Percentiles rank a stretch among this genome's conserved stretches.
These are phyloP conservation scores for Aspergillus baeticus DNA, from an alignment of 495 filamentous ascomycete genomes.

Conservation along the genomic window DNA sequence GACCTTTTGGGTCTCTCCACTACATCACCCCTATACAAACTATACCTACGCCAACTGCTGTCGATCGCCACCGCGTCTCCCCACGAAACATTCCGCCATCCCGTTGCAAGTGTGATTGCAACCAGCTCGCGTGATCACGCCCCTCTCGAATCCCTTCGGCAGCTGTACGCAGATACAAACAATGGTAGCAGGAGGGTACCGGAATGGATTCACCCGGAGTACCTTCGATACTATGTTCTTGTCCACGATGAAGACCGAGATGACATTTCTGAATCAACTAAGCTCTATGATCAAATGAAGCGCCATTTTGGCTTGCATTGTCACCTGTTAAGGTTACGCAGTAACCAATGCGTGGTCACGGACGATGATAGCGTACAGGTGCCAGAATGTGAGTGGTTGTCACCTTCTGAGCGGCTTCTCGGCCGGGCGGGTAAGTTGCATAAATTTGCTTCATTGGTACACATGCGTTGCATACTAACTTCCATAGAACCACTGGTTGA, in stretches of 20 bases:
- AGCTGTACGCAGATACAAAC: slow-evolving; percentile 75
- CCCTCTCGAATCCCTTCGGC: slow-evolving; percentile 80
- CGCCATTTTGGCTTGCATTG: slow-evolving; percentile 94
- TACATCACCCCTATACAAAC: slow-evolving; percentile 67
- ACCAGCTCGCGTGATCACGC: slow-evolving; percentile 81
- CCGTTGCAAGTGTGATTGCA: slow-evolving; percentile 92
- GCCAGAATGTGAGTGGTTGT: slow-evolving; percentile 82
- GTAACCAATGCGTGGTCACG: slow-evolving; percentile 78
- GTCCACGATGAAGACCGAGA: slow-evolving; percentile 96
- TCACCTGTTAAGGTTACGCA: slow-evolving; percentile 82
- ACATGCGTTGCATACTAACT: slow-evolving; percentile 19
- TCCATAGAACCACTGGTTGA: slow-evolving; percentile 49
- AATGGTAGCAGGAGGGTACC: slow-evolving; percentile 67
- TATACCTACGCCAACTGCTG: slow-evolving; percentile 80
- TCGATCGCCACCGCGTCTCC: slow-evolving; percentile 73
- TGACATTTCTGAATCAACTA: slow-evolving; percentile 84
- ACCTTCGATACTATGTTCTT: slow-evolving; percentile 90
- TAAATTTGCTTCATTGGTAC: background rate
- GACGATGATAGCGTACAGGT: slow-evolving; percentile 88
- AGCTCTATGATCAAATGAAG: slow-evolving; percentile 96
- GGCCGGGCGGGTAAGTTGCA: slow-evolving; percentile 55
- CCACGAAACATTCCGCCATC: slow-evolving; percentile 92
- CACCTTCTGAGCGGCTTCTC: slow-evolving; percentile 79
- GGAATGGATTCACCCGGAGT: slow-evolving; percentile 82
- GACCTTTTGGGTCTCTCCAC: slow-evolving; percentile 31